These are phyloP conservation scores for Kwoniella europaea DNA, from an alignment of 768 basidiomycete species.

Conservation along the genomic window DNA sequence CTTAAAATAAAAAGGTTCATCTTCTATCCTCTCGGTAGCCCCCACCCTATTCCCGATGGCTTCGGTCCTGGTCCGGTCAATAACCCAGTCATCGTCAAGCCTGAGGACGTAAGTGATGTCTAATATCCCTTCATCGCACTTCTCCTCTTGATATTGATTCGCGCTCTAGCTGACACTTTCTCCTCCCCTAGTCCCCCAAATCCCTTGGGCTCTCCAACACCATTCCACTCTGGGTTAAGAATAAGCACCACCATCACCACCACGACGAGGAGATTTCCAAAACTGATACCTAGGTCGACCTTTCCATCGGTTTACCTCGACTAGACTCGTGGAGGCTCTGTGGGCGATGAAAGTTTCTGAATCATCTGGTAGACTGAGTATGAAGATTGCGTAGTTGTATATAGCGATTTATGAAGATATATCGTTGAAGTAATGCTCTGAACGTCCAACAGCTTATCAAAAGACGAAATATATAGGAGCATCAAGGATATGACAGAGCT, in stretches of 20 bases:
- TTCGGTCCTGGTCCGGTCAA: conserved; percentile 13
- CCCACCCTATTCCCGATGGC: conserved; percentile 2
- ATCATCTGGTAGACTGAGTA: too few species aligned
- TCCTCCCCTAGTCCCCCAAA: neutral
- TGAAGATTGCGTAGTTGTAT: too few species aligned
- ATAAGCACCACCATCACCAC: neutral
- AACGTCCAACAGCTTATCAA: too few species aligned
- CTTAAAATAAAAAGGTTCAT: neutral
- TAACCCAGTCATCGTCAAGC: conserved; percentile 1
- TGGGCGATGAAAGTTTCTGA: too few species aligned
- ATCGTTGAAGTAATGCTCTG: too few species aligned
- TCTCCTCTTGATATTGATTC: neutral
- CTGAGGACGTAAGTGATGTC: neutral
- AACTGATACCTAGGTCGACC: neutral
- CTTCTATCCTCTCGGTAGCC: conserved; percentile 14
- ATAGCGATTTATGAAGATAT: too few species aligned
- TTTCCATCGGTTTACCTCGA: too few species aligned
- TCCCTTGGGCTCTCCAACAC: conserved; percentile 3
- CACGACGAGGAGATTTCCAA: neutral
- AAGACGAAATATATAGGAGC: too few species aligned
- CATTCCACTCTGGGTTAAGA: conserved; percentile 11
- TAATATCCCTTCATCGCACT: neutral
- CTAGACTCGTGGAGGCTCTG: too few species aligned
- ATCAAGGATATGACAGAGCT: too few species aligned
- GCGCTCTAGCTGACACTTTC: neutral